Evolutionary conservation across 2,329 filamentous ascomycete genomes (phyloP), one percentile per base, ranked within the genome.

Genomic region (Cladophialophora bantiana): DNA sequence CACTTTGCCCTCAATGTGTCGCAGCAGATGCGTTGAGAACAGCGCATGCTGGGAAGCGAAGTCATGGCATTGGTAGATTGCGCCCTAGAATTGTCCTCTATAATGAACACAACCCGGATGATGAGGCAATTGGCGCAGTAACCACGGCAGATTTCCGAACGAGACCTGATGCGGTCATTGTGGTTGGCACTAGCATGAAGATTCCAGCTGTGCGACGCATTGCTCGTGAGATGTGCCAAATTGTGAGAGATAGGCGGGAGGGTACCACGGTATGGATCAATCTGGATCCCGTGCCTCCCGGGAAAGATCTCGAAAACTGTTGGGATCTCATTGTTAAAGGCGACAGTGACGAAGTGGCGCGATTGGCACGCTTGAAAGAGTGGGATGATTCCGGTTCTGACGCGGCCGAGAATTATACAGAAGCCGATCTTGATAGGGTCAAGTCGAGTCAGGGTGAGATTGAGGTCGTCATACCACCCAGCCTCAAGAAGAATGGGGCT

Each of bases 181-280:
- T 99, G 34, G 95, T 97, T 7, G 95, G 95, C 60, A 99, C 95
- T 1, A 97, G 92, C 66, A 82, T 99, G 73, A 98, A 98, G 77
- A 94, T 99, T 58, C 94, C 94, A 0, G 95, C 95, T 7, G 93
- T 97, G 52, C 89, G 92, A 68, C 87, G 94, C 62, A 90, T 99
- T 65, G 93, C 94, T 66, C 91, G 91, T 77, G 94, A 97, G 78
- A 88, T 98, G 85, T 97, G 93, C 77, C 88, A 89, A 58, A 89
- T 93, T 36, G 92, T 96, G n/a, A 87, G 94, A 68, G 88, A 90
- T 73, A 88, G 93, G 62, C 88, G 88, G 71, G 91, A 96, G 72
- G 94, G 94, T 0, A 87, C 97, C 66, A 93, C 94, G 0, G 90
- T 96, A 58, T 99, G 94, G 93, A 92, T 99, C 79, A 98, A 98